phyloP scores from a whole-genome alignment of 2,329 filamentous ascomycete species.

The Pseudomassariella vexata region DNA sequence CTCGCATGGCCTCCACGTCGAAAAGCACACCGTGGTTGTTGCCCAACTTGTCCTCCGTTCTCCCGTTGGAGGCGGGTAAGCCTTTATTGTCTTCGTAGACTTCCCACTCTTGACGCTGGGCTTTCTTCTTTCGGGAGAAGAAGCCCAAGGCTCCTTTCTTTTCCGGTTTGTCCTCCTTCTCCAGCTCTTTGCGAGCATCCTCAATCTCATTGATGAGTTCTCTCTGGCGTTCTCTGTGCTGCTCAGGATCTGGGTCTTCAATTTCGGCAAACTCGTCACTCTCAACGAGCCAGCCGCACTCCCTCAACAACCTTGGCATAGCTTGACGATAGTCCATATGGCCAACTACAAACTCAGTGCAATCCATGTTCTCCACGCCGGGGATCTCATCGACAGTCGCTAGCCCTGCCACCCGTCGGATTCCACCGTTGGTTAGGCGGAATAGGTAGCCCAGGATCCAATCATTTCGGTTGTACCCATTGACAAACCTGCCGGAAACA shows the following conservation, averaged over 20 bases:
- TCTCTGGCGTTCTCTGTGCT: constrained; percentile 78
- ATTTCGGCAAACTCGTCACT: constrained; percentile 95
- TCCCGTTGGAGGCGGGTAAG: constrained; percentile 15
- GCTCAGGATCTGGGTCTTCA: constrained; percentile 93
- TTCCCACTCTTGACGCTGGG: constrained; percentile 85
- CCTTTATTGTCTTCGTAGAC: constrained; percentile 72
- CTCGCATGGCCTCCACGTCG: constrained; percentile 89
- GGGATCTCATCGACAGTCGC: constrained; percentile 69
- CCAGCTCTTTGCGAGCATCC: constrained; percentile 81
- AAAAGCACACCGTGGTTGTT: constrained; percentile 70
- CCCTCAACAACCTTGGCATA: constrained; percentile 81
- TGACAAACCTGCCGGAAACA: constrained; percentile 88
- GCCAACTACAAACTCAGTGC: constrained; percentile 77
- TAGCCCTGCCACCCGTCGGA: constrained; percentile 81
- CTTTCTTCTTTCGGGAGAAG: constrained; percentile 77
- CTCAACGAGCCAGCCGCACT: constrained; percentile 86
- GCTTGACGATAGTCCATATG: constrained; percentile 96
- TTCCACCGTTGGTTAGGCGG: constrained; percentile 86
- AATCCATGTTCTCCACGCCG: constrained; percentile 82
- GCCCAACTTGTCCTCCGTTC: constrained; percentile 41
- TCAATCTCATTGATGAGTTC: constrained; percentile 97
- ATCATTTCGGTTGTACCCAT: constrained; percentile 89
- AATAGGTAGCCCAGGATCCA: constrained; percentile 98
- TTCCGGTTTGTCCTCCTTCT: constrained; percentile 65
- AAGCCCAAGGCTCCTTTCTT: constrained; percentile 52